A percentile compares a stretch with the other conserved stretches of the same genome.
Conservation (phyloP, 768 basidiomycete species). For the Hysterangium stoloniferum region DNA sequence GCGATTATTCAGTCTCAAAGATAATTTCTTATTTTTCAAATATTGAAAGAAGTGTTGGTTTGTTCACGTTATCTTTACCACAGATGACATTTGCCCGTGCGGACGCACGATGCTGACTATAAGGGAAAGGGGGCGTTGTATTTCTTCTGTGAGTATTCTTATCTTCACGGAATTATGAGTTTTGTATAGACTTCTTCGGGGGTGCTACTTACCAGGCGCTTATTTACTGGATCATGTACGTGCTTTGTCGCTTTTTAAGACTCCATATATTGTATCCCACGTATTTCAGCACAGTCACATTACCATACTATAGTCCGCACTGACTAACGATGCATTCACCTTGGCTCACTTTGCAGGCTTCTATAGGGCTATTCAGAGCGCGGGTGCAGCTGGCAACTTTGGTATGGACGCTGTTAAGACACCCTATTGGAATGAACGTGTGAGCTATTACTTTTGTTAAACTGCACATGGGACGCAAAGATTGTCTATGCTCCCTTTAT, state of each 20-base stretch:
- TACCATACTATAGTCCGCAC: slow-evolving; percentile 32
- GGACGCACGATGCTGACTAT: slow-evolving; percentile 23
- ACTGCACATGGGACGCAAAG: too few relatives aligned
- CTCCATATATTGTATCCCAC: too few relatives aligned
- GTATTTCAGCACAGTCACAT: too few relatives aligned
- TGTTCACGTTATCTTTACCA: neutral
- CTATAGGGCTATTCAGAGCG: slow-evolving; percentile 29
- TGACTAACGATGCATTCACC: slow-evolving; percentile 38
- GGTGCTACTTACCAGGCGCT: slow-evolving; percentile 21
- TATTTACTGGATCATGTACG: slow-evolving; percentile 12
- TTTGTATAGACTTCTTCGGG: slow-evolving; percentile 28
- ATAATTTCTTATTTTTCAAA: too few relatives aligned
- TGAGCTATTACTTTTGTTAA: too few relatives aligned
- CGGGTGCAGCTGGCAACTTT: slow-evolving; percentile 31
- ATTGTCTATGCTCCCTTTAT: slow-evolving; percentile 5
- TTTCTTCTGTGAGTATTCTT: slow-evolving; percentile 30
- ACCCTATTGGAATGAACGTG: slow-evolving; percentile 36
- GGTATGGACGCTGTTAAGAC: slow-evolving; percentile 39
- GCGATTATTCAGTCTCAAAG: too few relatives aligned
- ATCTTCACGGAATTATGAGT: neutral
- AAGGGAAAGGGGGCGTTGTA: slow-evolving; percentile 29
- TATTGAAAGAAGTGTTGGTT: too few relatives aligned
- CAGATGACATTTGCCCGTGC: slow-evolving; percentile 28
- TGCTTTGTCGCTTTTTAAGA: too few relatives aligned
- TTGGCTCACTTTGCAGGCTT: slow-evolving; percentile 37